Percentiles rank a stretch among this genome's conserved stretches.
These are phyloP conservation scores for Miamiensis avidus DNA, from an alignment of 169 alveolate species.

Conservation along the genomic window DNA sequence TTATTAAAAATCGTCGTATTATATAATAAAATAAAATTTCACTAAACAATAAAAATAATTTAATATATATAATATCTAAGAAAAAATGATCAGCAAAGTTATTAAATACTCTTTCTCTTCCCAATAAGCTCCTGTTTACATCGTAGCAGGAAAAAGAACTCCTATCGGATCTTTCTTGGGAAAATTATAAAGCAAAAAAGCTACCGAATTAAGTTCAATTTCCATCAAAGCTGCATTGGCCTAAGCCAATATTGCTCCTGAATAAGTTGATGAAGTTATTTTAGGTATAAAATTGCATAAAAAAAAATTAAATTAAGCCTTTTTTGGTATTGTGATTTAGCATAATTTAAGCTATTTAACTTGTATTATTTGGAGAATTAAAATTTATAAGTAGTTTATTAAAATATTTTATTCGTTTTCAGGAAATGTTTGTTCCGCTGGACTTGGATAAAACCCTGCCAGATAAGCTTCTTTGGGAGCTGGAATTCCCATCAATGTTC, in stretches of 20 bases:
- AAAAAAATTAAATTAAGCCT: too few species aligned
- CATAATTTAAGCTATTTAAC: too few species aligned
- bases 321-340: too few species aligned
- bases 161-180: slow-evolving; percentile 74
- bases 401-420: too few species aligned
- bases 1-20: too few species aligned
- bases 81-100: not conserved
- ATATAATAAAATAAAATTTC: too few species aligned
- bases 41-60: too few species aligned
- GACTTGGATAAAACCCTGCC: slow-evolving; percentile 72
- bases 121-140: slow-evolving; percentile 27
- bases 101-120: not conserved
- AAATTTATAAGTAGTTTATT: too few species aligned
- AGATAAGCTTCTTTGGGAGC: slow-evolving; percentile 71
- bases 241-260: slow-evolving; percentile 35
- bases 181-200: slow-evolving; percentile 51
- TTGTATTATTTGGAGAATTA: too few species aligned
- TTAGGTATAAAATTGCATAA: slow-evolving; percentile 22
- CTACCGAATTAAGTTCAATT: slow-evolving; percentile 56
- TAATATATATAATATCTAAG: too few species aligned
- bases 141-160: slow-evolving; percentile 67
- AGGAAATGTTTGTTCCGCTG: slow-evolving; percentile 65
- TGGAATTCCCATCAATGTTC: slow-evolving; percentile 54
- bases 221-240: slow-evolving; percentile 64
- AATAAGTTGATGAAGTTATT: slow-evolving; percentile 68